Evolutionary conservation across 2,329 filamentous ascomycete genomes (phyloP), one percentile per base, ranked within the genome.

Genomic region (Colletotrichum sp.): DNA sequence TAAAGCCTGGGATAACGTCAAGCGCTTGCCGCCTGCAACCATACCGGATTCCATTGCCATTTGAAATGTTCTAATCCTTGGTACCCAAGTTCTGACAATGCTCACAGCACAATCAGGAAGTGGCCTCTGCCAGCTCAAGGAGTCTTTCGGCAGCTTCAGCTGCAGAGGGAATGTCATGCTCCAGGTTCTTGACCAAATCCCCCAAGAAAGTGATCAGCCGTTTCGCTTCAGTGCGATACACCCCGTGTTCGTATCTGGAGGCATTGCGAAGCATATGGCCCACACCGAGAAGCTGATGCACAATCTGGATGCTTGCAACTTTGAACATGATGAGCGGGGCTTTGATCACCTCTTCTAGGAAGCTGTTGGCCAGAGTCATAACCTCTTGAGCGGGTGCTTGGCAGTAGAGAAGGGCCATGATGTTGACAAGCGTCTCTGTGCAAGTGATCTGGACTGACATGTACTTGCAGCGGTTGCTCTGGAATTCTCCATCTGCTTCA

Each of bases 11-110:
- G 9, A 13, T 28, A 32, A n/a, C 4, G 0, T 30, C 8, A n/a
- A 30, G 16, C 18, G 28, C 2, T 5, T n/a, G 16, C 16, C 7
- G 0, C 0, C 26, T n/a, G 26, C 16, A 6, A 7, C 7, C 3
- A 32, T 8, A 60, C 5, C 5, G 6, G 8, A 30, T 59, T 18
- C 1, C 55, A 59, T 16, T 1, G 55, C 15, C 15, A 26, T 28
- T 8, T 28, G 24, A 24, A 59, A 28, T 28, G 21, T 21, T 28
- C 21, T 1, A 4, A 5, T 10, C 8, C 10, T 28, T 0, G 1
- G 2, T 16, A 26, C 4, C 3, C 5, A 2, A 59, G 13, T 26
- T 28, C 7, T 28, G 26, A 28, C 55, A 8, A 59, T 8, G 24
- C 24, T 28, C 18, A 0, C 2, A 2, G 21, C 4, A 18, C 13